phyloP scores from a whole-genome alignment of 495 filamentous ascomycete species.

The Hypoxylon rickii region DNA sequence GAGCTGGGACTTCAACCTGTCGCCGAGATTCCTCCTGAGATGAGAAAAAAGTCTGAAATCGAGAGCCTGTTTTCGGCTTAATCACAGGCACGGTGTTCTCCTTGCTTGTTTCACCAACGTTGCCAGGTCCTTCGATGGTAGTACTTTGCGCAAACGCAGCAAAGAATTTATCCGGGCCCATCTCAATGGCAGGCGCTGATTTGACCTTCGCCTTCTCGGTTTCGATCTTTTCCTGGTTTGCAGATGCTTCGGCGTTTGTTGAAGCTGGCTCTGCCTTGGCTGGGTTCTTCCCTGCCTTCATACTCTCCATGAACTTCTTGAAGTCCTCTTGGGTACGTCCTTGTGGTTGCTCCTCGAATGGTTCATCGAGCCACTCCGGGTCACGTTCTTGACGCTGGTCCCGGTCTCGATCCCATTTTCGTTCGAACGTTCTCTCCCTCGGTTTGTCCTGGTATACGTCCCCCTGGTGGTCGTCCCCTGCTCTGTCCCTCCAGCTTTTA shows the following conservation, averaged over 20 bases:
- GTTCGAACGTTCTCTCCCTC: conserved; percentile 49
- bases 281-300: conserved; percentile 68
- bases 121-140: conserved; percentile 31
- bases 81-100: conserved; percentile 41
- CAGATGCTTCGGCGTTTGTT: conserved; percentile 36
- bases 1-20: conserved; percentile 56
- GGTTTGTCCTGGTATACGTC: conserved; percentile 49
- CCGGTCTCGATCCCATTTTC: conserved; percentile 69
- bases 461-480: conserved; percentile 50
- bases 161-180: conserved; percentile 80
- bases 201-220: conserved; percentile 55
- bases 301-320: conserved; percentile 89
- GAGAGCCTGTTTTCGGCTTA: conserved; percentile 61
- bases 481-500: conserved; percentile 72
- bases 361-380: conserved; percentile 85
- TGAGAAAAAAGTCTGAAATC: conserved; percentile 84
- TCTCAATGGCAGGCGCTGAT: conserved; percentile 64
- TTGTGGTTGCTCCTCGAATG: conserved; percentile 68
- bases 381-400: conserved; percentile 71
- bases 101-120: conserved; percentile 46
- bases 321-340: conserved; percentile 89
- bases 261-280: conserved; percentile 41
- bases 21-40: conserved; percentile 63
- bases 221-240: conserved; percentile 36
- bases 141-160: conserved; percentile 61